These are phyloP conservation scores for Rhizophagus clarus DNA, from an alignment of 192 early-diverging fungal genomes.

Conservation along the genomic window DNA sequence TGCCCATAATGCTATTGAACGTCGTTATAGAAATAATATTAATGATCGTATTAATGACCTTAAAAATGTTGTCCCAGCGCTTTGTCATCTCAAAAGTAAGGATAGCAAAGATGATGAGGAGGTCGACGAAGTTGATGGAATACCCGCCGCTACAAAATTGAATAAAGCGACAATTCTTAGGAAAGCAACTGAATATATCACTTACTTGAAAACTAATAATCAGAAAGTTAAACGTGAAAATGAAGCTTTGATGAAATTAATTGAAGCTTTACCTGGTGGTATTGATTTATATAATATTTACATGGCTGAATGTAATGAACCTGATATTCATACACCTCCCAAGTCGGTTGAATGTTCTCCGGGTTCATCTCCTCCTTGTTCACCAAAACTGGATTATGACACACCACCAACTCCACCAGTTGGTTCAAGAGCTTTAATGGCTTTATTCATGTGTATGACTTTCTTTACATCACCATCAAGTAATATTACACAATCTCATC, in stretches of 20 bases:
- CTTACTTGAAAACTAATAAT: conserved; percentile 51
- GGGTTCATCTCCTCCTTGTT: conserved; percentile 20
- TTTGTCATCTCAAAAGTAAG: conserved; percentile 60
- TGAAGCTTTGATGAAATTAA: conserved; percentile 41
- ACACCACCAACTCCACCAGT: conserved; percentile 42
- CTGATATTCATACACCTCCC: not conserved
- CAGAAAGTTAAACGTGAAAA: conserved; percentile 51
- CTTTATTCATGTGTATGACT: conserved; percentile 60
- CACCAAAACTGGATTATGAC: conserved; percentile 34
- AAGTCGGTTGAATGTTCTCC: conserved; percentile 22
- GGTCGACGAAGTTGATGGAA: conserved; percentile 72
- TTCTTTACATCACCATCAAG: conserved; percentile 48
- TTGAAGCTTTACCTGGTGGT: conserved; percentile 51
- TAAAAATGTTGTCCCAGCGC: conserved; percentile 81
- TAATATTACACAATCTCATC: conserved; percentile 1
- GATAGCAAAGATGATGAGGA: conserved; percentile 63
- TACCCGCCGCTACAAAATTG: conserved; percentile 80
- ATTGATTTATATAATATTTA: conserved; percentile 41
- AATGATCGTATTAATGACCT: conserved; percentile 93
- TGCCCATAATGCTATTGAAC: conserved; percentile 95
- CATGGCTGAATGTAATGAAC: conserved; percentile 15
- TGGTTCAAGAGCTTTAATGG: conserved; percentile 56
- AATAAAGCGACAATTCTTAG: conserved; percentile 94
- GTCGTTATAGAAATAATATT: conserved; percentile 94
- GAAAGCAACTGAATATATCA: conserved; percentile 93